Conservation (phyloP, 2,329 filamentous ascomycete species). For the Scedosporium minutisporum region DNA sequence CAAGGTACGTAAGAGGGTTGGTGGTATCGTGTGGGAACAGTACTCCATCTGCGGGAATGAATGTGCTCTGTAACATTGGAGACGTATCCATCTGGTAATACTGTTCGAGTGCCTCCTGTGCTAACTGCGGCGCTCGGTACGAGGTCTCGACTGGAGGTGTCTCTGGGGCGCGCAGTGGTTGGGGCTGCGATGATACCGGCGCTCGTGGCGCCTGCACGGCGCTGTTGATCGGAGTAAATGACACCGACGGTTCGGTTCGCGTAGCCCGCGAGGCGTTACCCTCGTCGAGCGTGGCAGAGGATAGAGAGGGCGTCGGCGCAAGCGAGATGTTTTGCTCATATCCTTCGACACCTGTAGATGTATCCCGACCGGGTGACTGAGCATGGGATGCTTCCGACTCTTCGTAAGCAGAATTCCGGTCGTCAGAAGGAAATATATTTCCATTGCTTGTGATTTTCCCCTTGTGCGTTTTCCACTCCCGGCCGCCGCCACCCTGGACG, state of each 20-base stretch:
- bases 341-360: neutral
- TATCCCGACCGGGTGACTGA: conserved; percentile 10
- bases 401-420: neutral
- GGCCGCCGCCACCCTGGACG: conserved; percentile 36
- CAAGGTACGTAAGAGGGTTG: neutral
- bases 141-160: neutral
- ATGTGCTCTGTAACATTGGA: neutral
- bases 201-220: neutral
- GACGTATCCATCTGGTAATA: neutral
- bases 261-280: too few relatives aligned
- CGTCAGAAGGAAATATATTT: conserved; percentile 24
- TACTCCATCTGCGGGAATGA: neutral
- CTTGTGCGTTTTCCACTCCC: conserved; percentile 39
- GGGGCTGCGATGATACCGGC: neutral
- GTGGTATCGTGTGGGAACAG: neutral
- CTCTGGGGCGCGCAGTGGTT: neutral
- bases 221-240: conserved; percentile 6
- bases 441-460: conserved; percentile 34
- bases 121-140: neutral
- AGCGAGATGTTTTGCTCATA: neutral
- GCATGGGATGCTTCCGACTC: neutral
- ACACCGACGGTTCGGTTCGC: neutral
- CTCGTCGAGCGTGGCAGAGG: neutral
- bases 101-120: conserved; percentile 1
- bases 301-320: neutral